Base-by-base conservation (phyloP, 805 yeast genomes). In the Kuraishia hungarica region DNA sequence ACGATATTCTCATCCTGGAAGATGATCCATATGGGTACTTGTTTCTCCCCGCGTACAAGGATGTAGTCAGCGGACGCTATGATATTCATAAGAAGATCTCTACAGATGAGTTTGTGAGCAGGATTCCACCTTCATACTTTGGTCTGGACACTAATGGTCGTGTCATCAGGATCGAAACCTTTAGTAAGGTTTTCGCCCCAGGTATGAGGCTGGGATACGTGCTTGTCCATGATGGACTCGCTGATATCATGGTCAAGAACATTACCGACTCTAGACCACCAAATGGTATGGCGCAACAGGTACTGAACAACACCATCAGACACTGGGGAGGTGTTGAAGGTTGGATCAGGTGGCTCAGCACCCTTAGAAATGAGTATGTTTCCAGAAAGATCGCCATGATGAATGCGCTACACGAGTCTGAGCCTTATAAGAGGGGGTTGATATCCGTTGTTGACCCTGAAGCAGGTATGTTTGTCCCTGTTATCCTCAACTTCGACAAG, bases 21-120 rank as follows among this genome's bases (percentile, higher is more conserved):
- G 96, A 89, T 67, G 96, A 89, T 71, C 96, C 96, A 6, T 89
- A 89, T 75, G 88, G 86, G 70, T 88, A 83, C 69, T 71, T 89
- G 63, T 87, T 84, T 62, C 76, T 85, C 72, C 81, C 74, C 55
- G 59, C 70, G n/a, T 72, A 73, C 60, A 73, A 78, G 28, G 59
- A 58, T 11, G 77, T 5, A 24, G 58, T 73, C 60, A 76, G 74
- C 62, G 72, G 78, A 75, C 69, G 72, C 62, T 70, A 73, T 58
- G 72, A 71, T 35, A 67, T 35, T 15, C 17, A 35, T 15, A 76
- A 64, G 59, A 76, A 70, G 58, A 72, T 53, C 75, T 58, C 64
- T 21, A 73, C 76, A 56, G 72, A 72, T 17, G 76, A 75, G 55
- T 79, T 82, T 61, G 61, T 82, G 51, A 66, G 73, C 53, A 75